Base-by-base conservation (phyloP, 2,329 filamentous ascomycete species). In the Aspergillus pseudoterreus region DNA sequence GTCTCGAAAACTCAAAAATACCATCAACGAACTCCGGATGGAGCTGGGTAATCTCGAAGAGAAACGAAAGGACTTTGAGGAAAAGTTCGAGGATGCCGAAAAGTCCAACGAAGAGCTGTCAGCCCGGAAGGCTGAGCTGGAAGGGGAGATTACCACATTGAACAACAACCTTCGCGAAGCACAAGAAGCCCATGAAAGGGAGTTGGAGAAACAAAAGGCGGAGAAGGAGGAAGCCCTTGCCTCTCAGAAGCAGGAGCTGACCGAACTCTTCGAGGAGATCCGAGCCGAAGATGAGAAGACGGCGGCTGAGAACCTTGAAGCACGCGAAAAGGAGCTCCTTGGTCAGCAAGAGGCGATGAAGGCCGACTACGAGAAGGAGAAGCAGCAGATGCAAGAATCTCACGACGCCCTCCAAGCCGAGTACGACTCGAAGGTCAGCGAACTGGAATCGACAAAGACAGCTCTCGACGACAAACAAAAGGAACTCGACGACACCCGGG, bases 21-120 rank as follows among this genome's bases (percentile, higher is more conserved):
- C 64, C 35, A 71, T 76, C 54, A 77, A 70, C 47, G 75, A 78
- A 55, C 69, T 82, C 8, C 72, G 76, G 30, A 67, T 79, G 38
- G 75, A 82, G 54, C 71, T 81, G 48, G 76, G 65, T 14, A 66
- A 68, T 27, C 66, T 80, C 32, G 76, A 81, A 57, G 78, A 80
- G 56, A 78, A 78, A 62, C 70, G 77, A 43, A 78, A 74, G 49
- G 77, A 81, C 53, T 65, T 80, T 22, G 73, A 77, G 55, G 75
- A 79, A 47, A 74, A 67, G 53, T 61, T 79, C 21, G 66, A 65
- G 6, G 68, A 71, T 43, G 72, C 73, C 21, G 73, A 75, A 43
- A 76, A 73, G 46, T 68, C 69, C 46, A 76, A 75, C 53, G 63
- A 70, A 39, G 67, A 71, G 47, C 75, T 79, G 60, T 71, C 75